These are phyloP conservation scores for Sphagnum magellanicum DNA, from an alignment of 228 moss, liverwort and hornwort species.

Conservation along the genomic window DNA sequence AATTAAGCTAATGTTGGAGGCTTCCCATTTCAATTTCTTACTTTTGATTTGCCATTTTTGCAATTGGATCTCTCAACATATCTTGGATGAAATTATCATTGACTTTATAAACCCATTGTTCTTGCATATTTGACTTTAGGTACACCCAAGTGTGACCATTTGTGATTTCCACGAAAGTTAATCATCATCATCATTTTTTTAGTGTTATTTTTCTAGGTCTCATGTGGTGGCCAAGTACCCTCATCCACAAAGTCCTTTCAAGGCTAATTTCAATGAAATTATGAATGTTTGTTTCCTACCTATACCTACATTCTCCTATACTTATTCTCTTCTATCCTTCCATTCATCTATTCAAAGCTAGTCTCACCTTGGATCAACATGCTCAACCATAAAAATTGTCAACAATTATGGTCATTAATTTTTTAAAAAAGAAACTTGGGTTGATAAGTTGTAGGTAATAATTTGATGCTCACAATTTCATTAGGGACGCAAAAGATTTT, in stretches of 20 bases:
- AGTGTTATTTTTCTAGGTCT: constrained; percentile 38
- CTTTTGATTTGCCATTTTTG: neutral
- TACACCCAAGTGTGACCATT: no score
- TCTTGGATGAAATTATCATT: no score
- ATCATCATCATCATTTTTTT: no score
- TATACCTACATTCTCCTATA: neutral
- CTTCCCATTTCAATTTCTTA: neutral
- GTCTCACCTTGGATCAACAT: no score
- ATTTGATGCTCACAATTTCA: constrained; percentile 53
- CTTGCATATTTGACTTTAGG: no score
- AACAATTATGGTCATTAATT: no score
- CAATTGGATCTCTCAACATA: neutral
- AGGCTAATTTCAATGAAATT: constrained; percentile 45
- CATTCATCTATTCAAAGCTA: neutral
- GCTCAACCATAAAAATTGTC: no score
- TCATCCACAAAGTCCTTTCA: constrained; percentile 51
- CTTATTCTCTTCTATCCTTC: neutral
- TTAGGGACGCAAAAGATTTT: constrained; percentile 71
- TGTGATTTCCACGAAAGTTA: no score
- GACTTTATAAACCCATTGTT: no score
- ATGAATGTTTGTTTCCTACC: constrained; percentile 37
- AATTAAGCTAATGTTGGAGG: neutral
- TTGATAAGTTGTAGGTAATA: constrained; percentile 19
- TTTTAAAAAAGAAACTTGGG: no score
- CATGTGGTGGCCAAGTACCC: constrained; percentile 81